Percentiles rank a stretch among this genome's conserved stretches.
These are phyloP conservation scores for Sclerotinia sclerotiorum DNA, from an alignment of 2,329 filamentous ascomycete genomes.

Conservation along the genomic window DNA sequence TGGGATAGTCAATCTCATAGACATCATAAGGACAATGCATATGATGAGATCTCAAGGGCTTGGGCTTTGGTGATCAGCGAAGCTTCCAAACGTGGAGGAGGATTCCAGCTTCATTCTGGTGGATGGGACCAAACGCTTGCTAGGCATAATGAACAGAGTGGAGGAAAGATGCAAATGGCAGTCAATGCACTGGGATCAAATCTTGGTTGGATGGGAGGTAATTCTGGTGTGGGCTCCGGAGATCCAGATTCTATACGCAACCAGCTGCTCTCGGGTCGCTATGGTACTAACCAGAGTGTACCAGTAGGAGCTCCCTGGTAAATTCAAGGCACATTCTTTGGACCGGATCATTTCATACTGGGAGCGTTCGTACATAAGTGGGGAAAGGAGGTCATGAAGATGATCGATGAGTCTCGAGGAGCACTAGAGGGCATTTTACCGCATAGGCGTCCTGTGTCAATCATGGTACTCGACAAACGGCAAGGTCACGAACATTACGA, in stretches of 20 bases:
- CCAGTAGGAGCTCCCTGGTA: constrained; percentile 60
- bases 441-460: constrained; percentile 23
- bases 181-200: constrained; percentile 73
- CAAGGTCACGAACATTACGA: constrained; percentile 39
- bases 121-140: constrained; percentile 88
- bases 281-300: constrained; percentile 54
- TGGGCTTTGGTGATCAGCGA: constrained; percentile 92
- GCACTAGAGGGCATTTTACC: constrained; percentile 23
- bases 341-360: not conserved
- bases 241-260: constrained; percentile 60
- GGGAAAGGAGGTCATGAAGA: constrained; percentile 23
- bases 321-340: not conserved
- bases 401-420: constrained; percentile 12
- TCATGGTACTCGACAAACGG: constrained; percentile 26
- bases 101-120: constrained; percentile 83
- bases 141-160: constrained; percentile 85
- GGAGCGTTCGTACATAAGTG: constrained; percentile 36
- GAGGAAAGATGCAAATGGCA: constrained; percentile 76
- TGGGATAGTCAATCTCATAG: constrained; percentile 89
- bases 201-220: constrained; percentile 72
- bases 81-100: constrained; percentile 84
- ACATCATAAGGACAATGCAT: constrained; percentile 90
- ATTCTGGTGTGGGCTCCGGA: constrained; percentile 28
- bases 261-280: constrained; percentile 61
- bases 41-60: constrained; percentile 91